These are phyloP conservation scores for Neurospora cerealis DNA, from an alignment of 495 filamentous ascomycete genomes.

Conservation along the genomic window DNA sequence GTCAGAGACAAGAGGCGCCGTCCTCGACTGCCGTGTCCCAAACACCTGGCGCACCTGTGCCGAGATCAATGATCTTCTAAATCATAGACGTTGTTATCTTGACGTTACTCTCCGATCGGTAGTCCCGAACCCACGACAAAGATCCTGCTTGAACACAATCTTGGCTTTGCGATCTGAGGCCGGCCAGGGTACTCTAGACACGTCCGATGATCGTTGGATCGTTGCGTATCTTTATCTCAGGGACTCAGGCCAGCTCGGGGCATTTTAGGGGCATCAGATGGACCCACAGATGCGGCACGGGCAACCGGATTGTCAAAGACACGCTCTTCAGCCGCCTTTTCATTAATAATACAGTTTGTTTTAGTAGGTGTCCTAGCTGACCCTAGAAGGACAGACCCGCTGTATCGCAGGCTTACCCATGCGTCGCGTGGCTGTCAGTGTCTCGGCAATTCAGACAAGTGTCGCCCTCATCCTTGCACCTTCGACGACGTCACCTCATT, in stretches of 20 bases:
- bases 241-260: no score
- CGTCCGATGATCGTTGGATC: background rate
- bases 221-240: no score
- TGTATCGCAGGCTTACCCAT: background rate
- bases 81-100: background rate
- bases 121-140: background rate
- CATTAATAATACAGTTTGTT: background rate
- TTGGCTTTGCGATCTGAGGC: background rate
- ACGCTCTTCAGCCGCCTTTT: background rate
- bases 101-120: background rate
- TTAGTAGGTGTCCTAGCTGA: background rate
- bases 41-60: background rate
- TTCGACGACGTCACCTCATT: background rate
- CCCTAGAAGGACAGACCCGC: background rate
- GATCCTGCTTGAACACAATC: background rate
- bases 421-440: background rate
- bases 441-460: background rate
- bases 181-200: background rate
- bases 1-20: conserved; percentile 7
- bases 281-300: no score
- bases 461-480: background rate
- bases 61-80: background rate
- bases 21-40: background rate
- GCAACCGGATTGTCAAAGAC: no score
- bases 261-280: no score